phyloP scores from a whole-genome alignment of 306 rosid species.

The Cucurbita ficifolia region DNA sequence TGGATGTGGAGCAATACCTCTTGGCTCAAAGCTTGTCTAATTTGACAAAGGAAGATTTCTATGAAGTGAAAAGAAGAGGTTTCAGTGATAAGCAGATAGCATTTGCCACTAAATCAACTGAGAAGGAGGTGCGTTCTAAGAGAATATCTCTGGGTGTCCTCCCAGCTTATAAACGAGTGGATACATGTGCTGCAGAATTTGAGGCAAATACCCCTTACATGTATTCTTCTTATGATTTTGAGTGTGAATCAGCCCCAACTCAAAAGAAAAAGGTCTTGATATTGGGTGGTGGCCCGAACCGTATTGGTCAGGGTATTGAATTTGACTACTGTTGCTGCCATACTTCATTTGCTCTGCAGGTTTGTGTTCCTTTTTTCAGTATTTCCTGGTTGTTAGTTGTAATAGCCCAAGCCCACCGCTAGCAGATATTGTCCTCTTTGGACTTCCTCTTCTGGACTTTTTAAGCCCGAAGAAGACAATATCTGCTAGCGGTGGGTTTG shows the following conservation, averaged over 20 bases:
- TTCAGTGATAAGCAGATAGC: constrained; percentile 93
- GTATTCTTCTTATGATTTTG: constrained; percentile 96
- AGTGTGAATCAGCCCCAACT: constrained; percentile 93
- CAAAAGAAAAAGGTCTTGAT: constrained; percentile 68
- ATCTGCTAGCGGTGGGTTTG: too few species aligned
- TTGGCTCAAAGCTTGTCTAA: constrained; percentile 35
- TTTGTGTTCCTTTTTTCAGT: constrained; percentile 10
- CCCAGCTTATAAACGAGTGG: constrained; percentile 86
- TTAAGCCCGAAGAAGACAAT: too few species aligned
- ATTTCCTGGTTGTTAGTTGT: too few species aligned
- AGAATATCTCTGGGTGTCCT: constrained; percentile 53
- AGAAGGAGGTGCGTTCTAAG: constrained; percentile 57
- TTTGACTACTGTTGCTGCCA: constrained; percentile 99
- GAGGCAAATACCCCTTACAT: constrained; percentile 97
- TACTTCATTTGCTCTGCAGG: constrained; percentile 89
- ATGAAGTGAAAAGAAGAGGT: constrained; percentile 87
- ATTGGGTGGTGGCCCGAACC: constrained; percentile 95
- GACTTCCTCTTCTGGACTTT: too few species aligned
- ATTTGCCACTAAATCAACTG: constrained; percentile 76
- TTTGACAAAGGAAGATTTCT: constrained; percentile 57
- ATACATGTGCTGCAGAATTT: constrained; percentile 99
- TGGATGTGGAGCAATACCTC: constrained; percentile 74
- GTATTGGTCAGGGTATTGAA: constrained; percentile 99
- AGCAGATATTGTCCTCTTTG: too few species aligned
- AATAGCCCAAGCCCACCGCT: too few species aligned